These are phyloP conservation scores for Buxus sempervirens DNA, from an alignment of 164 flowering plant species.

Conservation along the genomic window DNA sequence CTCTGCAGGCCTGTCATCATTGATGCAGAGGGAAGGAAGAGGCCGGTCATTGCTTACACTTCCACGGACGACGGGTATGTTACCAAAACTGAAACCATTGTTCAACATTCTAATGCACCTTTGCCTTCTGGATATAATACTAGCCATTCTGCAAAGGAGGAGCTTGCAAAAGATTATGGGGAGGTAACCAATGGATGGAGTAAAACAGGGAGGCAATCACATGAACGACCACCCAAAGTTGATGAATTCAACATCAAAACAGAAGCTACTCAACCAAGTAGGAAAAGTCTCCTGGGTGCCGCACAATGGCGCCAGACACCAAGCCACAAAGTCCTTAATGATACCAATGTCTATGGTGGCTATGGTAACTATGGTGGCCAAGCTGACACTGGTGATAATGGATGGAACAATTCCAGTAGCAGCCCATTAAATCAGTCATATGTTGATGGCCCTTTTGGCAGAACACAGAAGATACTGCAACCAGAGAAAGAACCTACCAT, in stretches of 20 bases:
- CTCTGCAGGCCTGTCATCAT: conserved; percentile 32
- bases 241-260: conserved; percentile 31
- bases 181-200: conserved; percentile 8
- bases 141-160: conserved; percentile 11
- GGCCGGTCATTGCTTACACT: conserved; percentile 20
- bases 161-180: conserved; percentile 9
- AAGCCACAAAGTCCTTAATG: background rate
- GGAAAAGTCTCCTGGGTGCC: conserved; percentile 8
- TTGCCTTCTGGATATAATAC: conserved; percentile 7
- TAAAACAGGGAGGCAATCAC: conserved; percentile 15
- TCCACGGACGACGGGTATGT: conserved; percentile 9
- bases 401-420: conserved; percentile 16
- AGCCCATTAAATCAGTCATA: no score
- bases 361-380: conserved; percentile 3
- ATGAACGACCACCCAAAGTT: conserved; percentile 25
- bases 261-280: conserved; percentile 23
- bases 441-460: no score
- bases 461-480: background rate
- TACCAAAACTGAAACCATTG: conserved; percentile 23
- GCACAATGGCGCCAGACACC: conserved; percentile 23
- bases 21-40: conserved; percentile 36
- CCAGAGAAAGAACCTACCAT: conserved; percentile 9
- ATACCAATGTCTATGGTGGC: conserved; percentile 11
- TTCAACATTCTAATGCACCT: conserved; percentile 22
- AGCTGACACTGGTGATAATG: background rate